Conservation (phyloP, 495 filamentous ascomycete genomes). For the Penicillium nucicola region DNA sequence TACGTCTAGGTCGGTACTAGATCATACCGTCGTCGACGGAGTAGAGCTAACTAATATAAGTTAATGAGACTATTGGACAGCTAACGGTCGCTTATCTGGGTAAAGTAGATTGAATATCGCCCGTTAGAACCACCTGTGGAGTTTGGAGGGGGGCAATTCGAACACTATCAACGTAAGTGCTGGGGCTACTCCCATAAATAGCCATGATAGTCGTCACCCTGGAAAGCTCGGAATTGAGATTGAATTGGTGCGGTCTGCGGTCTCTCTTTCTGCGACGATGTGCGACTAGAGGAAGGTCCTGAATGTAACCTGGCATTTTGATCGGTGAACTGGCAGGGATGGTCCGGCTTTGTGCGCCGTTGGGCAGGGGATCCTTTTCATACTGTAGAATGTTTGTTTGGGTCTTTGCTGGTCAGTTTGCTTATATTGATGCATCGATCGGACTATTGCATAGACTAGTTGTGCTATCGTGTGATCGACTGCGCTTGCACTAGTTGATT, state of each 20-base stretch:
- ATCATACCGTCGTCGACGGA: too few relatives aligned
- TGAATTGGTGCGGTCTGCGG: too few relatives aligned
- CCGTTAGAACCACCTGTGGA: conserved; percentile 6
- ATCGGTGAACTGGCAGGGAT: not conserved
- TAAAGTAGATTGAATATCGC: not conserved
- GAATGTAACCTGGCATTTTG: conserved; percentile 1
- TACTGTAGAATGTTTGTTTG: not conserved
- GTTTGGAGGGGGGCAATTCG: not conserved
- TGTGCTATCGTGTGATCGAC: too few relatives aligned
- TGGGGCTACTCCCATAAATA: not conserved
- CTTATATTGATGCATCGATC: too few relatives aligned
- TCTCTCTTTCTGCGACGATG: not conserved
- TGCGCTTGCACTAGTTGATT: too few relatives aligned
- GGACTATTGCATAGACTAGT: too few relatives aligned
- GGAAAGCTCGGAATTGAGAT: too few relatives aligned
- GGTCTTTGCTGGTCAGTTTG: not conserved
- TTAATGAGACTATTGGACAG: not conserved
- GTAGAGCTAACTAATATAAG: not conserved
- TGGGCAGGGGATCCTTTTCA: not conserved
- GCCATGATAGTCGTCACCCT: too few relatives aligned
- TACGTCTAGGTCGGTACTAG: too few relatives aligned
- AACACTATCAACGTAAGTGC: not conserved
- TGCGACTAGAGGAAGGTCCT: not conserved
- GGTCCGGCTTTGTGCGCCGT: conserved; percentile 2
- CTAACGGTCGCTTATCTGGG: conserved; percentile 4